Evolutionary conservation across 2,329 filamentous ascomycete species (phyloP).

Genomic region (Neonectria hederae): DNA sequence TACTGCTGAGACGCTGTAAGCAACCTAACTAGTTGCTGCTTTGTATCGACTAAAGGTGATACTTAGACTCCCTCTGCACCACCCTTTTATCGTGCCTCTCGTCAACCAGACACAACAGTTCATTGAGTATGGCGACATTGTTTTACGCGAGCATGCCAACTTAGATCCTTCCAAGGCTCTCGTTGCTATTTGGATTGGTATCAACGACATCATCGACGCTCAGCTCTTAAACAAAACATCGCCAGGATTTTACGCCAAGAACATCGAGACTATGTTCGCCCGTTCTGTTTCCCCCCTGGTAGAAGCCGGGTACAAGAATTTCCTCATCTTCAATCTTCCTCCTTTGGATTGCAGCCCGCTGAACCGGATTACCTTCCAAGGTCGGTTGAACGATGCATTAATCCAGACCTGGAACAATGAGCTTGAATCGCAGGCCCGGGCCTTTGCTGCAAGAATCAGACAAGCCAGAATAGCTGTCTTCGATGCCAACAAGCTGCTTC

Average conservation of each 20-base stretch:
- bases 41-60: background rate
- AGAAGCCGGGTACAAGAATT: background rate
- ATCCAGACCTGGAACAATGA: background rate
- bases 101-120: background rate
- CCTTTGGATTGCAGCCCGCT: background rate
- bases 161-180: background rate
- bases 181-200: background rate
- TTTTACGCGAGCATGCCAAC: background rate
- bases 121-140: background rate
- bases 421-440: background rate
- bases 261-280: background rate
- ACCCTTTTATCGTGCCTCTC: background rate
- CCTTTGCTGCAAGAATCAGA: background rate
- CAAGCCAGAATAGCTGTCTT: background rate
- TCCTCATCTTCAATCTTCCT: background rate
- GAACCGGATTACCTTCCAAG: background rate
- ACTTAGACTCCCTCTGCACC: background rate
- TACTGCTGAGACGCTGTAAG: background rate
- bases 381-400: background rate
- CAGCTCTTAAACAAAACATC: background rate
- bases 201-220: conserved; percentile 1
- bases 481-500: background rate
- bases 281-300: background rate
- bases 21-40: background rate
- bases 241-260: background rate